These are phyloP conservation scores for Scytalidium lignicola DNA, from an alignment of 2,329 filamentous ascomycete genomes.

Conservation along the genomic window DNA sequence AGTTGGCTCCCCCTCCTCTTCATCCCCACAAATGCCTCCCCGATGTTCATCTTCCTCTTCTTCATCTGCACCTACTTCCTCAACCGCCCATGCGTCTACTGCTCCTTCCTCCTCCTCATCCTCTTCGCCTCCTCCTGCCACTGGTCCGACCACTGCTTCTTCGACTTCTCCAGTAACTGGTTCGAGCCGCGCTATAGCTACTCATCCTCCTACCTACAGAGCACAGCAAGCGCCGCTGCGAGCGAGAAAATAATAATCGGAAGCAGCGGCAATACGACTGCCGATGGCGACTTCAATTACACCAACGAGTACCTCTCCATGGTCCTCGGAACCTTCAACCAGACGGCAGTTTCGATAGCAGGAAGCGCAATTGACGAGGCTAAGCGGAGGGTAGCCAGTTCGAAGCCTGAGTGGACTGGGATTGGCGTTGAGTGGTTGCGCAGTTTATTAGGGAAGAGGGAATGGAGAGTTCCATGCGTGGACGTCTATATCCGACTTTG, in stretches of 20 bases:
- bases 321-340: conserved; percentile 47
- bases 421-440: conserved; percentile 82
- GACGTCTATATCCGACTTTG: conserved; percentile 78
- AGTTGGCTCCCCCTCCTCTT: conserved; percentile 87
- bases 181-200: conserved; percentile 65
- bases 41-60: conserved; percentile 81
- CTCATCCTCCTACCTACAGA: conserved; percentile 26
- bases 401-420: conserved; percentile 64
- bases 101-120: conserved; percentile 89
- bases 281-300: conserved; percentile 1
- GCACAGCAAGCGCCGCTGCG: conserved; percentile 6
- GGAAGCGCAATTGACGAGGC: conserved; percentile 61
- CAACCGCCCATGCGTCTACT: conserved; percentile 96
- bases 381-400: conserved; percentile 40
- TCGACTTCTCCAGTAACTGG: conserved; percentile 89
- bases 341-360: conserved; percentile 63
- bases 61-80: conserved; percentile 93
- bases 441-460: conserved; percentile 72
- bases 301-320: background rate
- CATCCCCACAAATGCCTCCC: conserved; percentile 80
- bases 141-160: conserved; percentile 87
- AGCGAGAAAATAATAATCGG: too few relatives aligned
- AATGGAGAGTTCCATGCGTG: conserved; percentile 89
- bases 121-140: conserved; percentile 89
- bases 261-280: background rate